A percentile compares a stretch with the other conserved stretches of the same genome.
These are phyloP conservation scores for Calonectria honghensis DNA, from an alignment of 2,329 filamentous ascomycete genomes.

Conservation along the genomic window DNA sequence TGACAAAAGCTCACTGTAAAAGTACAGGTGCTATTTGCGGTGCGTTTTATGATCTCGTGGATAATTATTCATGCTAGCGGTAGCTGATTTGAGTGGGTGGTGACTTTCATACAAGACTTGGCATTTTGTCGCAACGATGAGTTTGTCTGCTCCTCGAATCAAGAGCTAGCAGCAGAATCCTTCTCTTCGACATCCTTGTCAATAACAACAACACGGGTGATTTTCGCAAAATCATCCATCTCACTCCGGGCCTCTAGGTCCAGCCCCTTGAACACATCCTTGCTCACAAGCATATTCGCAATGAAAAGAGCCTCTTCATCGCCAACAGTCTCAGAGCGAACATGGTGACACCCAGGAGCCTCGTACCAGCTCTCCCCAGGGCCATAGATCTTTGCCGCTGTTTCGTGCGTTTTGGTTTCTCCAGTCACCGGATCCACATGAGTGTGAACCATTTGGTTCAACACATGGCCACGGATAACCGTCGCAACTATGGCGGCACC, in stretches of 20 bases:
- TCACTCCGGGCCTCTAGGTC: constrained; percentile 30
- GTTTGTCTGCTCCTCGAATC: too few species aligned
- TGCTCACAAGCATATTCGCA: constrained; percentile 41
- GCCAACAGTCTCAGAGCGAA: constrained; percentile 44
- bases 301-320: constrained; percentile 42
- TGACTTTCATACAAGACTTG: background rate
- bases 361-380: constrained; percentile 48
- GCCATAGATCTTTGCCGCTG: constrained; percentile 43
- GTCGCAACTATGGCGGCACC: constrained; percentile 42
- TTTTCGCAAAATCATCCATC: constrained; percentile 40
- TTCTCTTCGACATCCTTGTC: constrained; percentile 44
- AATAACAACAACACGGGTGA: constrained; percentile 40
- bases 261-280: constrained; percentile 40
- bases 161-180: background rate
- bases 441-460: constrained; percentile 45
- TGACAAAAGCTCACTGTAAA: too few species aligned
- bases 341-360: constrained; percentile 46
- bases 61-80: background rate
- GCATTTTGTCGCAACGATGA: background rate
- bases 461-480: constrained; percentile 40
- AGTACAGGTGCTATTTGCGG: too few species aligned
- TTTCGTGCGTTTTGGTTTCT: constrained; percentile 27
- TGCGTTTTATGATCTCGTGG: too few species aligned
- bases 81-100: background rate
- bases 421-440: constrained; percentile 39